Percentiles rank a stretch among this genome's conserved stretches.
These are phyloP conservation scores for Solanum ossicruentum DNA, from an alignment of 257 asterid genomes.

Conservation along the genomic window DNA sequence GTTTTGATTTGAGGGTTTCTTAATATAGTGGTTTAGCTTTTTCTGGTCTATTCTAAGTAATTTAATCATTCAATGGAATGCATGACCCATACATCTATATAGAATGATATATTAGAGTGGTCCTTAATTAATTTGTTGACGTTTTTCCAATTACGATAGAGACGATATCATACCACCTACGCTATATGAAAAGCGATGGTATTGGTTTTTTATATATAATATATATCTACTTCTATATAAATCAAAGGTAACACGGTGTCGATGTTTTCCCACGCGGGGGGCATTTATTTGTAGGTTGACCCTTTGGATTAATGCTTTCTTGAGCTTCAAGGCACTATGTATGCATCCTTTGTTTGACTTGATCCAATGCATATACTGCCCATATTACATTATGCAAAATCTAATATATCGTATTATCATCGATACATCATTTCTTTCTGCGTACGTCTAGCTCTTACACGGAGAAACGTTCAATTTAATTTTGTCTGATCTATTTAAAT, in stretches of 20 bases:
- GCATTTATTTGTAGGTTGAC: background rate
- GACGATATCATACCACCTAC: background rate
- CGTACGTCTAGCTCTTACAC: too few relatives aligned
- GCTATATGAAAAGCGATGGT: background rate
- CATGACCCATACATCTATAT: background rate
- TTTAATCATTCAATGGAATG: background rate
- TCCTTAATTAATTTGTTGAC: background rate
- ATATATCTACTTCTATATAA: too few relatives aligned
- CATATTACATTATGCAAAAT: background rate
- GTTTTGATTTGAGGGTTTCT: too few relatives aligned
- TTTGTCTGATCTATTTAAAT: background rate
- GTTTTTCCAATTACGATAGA: too few relatives aligned
- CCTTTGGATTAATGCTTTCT: background rate
- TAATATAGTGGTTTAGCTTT: too few relatives aligned
- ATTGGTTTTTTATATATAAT: background rate
- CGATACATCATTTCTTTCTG: too few relatives aligned
- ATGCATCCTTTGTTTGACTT: background rate
- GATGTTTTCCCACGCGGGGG: background rate
- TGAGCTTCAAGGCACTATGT: background rate
- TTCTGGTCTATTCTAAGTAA: background rate
- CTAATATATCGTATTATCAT: too few relatives aligned
- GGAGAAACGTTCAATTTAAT: too few relatives aligned
- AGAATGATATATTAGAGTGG: background rate
- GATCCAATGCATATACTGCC: background rate
- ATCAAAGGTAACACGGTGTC: background rate